These are phyloP conservation scores for Ophiocordyceps robertsii DNA, from an alignment of 2,329 filamentous ascomycete genomes.

Conservation along the genomic window DNA sequence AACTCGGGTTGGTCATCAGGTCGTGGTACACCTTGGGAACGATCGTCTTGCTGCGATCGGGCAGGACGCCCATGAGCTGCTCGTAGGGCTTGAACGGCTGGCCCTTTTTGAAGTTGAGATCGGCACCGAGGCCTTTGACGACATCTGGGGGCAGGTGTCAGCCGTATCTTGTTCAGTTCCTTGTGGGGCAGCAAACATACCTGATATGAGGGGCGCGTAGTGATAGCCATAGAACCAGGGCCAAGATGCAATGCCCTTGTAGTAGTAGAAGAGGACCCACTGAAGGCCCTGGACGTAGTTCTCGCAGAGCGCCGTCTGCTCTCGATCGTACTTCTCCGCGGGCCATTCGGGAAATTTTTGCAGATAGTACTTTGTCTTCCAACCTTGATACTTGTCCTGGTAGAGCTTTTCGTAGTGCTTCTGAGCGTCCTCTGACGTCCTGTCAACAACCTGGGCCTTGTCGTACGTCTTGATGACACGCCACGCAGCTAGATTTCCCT, in stretches of 20 bases:
- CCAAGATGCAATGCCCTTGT: slow-evolving; percentile 93
- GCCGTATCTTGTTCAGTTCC: neutral
- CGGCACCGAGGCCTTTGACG: slow-evolving; percentile 69
- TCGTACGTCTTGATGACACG: slow-evolving; percentile 86
- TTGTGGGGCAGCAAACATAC: slow-evolving; percentile 22
- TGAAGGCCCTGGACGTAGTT: slow-evolving; percentile 97
- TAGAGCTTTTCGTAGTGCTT: slow-evolving; percentile 73
- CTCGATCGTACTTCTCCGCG: slow-evolving; percentile 57
- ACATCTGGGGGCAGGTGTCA: slow-evolving; percentile 47
- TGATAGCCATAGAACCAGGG: slow-evolving; percentile 97
- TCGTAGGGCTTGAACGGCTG: slow-evolving; percentile 93
- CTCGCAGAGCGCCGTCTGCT: slow-evolving; percentile 71
- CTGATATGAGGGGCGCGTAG: slow-evolving; percentile 92
- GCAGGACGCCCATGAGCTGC: slow-evolving; percentile 95
- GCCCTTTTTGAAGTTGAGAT: slow-evolving; percentile 85
- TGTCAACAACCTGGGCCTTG: slow-evolving; percentile 72
- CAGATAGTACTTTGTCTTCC: slow-evolving; percentile 91
- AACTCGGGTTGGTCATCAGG: slow-evolving; percentile 81
- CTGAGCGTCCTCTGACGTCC: slow-evolving; percentile 67
- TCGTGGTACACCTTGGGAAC: slow-evolving; percentile 79
- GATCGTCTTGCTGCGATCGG: slow-evolving; percentile 93
- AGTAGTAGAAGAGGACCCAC: slow-evolving; percentile 98
- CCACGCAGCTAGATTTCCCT: slow-evolving; percentile 73
- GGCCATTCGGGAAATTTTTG: slow-evolving; percentile 83
- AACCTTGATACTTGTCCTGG: slow-evolving; percentile 74